Evolutionary conservation across 192 early-diverging fungal genomes (phyloP).

Genomic region (Coemansia interrupta): DNA sequence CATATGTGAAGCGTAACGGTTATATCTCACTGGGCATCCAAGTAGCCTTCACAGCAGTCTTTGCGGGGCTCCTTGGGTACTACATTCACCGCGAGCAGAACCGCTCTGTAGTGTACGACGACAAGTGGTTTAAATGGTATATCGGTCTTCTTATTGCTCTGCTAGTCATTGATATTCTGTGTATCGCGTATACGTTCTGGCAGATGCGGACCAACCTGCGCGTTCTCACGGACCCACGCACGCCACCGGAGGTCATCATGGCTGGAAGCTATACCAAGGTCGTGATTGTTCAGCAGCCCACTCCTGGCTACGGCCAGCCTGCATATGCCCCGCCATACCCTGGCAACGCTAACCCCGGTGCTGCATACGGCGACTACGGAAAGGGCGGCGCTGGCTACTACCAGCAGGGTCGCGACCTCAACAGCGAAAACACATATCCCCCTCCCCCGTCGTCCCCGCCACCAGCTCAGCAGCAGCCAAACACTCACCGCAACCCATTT

Average conservation of each 20-base stretch:
- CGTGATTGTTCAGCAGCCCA: conserved; percentile 2
- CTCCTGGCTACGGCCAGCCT: neutral
- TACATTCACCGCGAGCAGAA: conserved; percentile 28
- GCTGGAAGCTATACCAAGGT: conserved; percentile 13
- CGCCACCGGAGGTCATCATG: conserved; percentile 37
- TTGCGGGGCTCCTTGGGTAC: conserved; percentile 37
- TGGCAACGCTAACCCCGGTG: neutral
- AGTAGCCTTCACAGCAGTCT: conserved; percentile 32
- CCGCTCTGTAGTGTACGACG: conserved; percentile 10
- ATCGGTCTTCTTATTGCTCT: conserved; percentile 47
- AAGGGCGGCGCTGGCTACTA: neutral
- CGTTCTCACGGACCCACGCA: conserved; percentile 35
- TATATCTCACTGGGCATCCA: conserved; percentile 36
- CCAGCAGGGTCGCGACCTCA: neutral
- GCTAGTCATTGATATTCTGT: conserved; percentile 38
- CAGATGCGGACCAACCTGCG: conserved; percentile 18
- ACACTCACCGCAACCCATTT: too few relatives aligned
- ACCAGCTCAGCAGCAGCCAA: neutral
- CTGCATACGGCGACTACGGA: neutral
- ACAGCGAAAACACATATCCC: neutral
- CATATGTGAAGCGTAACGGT: conserved; percentile 29
- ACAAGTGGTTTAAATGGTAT: conserved; percentile 46
- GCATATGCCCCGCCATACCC: neutral
- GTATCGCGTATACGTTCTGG: conserved; percentile 34
- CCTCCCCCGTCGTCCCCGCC: neutral